Percentiles rank a stretch among this genome's conserved stretches.
Evolutionary conservation across 805 yeast genomes (phyloP).

Genomic region (Priceomyces haplophilus): DNA sequence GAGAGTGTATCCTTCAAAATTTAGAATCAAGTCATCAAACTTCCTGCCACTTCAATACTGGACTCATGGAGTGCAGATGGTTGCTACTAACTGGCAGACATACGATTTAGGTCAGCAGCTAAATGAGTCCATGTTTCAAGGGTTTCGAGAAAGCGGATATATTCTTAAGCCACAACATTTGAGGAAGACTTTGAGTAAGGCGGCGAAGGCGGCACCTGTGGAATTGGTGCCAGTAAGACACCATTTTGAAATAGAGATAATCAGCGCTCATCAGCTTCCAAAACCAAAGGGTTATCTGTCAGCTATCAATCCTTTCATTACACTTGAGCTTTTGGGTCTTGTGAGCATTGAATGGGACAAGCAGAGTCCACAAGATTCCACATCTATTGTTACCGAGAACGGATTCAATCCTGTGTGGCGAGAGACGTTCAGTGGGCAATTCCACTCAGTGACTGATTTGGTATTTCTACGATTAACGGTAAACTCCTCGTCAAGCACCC

Average conservation of each 20-base stretch:
- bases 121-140: slow-evolving; percentile 76
- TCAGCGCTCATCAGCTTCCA: slow-evolving; percentile 87
- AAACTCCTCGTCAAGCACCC: slow-evolving; percentile 28
- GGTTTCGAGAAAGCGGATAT: slow-evolving; percentile 65
- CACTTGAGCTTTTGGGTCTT: slow-evolving; percentile 57
- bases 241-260: slow-evolving; percentile 35
- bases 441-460: slow-evolving; percentile 38
- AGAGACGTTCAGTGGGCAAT: slow-evolving; percentile 43
- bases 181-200: slow-evolving; percentile 30
- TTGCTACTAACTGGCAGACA: slow-evolving; percentile 96
- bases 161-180: slow-evolving; percentile 65
- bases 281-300: slow-evolving; percentile 52
- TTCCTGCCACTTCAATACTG: slow-evolving; percentile 78
- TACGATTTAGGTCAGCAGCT: slow-evolving; percentile 86
- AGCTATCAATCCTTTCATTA: slow-evolving; percentile 58
- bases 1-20: slow-evolving; percentile 85
- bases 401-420: slow-evolving; percentile 92
- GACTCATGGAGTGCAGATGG: slow-evolving; percentile 89
- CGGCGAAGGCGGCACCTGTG: slow-evolving; percentile 10
- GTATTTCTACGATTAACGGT: slow-evolving; percentile 57
- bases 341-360: slow-evolving; percentile 21
- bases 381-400: slow-evolving; percentile 49
- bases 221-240: slow-evolving; percentile 5
- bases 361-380: slow-evolving; percentile 15
- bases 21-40: slow-evolving; percentile 74